Evolutionary conservation across 148 eudicot species (phyloP), one percentile per base, ranked within the genome.

Genomic region (Chenopodium suecicum): DNA sequence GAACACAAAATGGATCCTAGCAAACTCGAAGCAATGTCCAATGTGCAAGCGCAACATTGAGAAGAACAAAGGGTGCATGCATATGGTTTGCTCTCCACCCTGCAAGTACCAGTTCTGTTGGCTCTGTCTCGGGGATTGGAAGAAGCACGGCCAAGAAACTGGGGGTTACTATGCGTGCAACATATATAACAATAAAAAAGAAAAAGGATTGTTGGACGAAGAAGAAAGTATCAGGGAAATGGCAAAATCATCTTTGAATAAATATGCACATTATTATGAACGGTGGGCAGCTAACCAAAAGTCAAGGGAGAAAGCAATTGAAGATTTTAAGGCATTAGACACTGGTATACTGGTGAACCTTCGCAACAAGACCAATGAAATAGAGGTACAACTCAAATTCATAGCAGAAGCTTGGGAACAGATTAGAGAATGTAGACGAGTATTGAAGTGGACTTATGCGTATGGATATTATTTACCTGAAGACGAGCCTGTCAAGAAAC

Each of bases 61-160:
- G 87, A 92, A 92, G 83, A 90, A 90, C 74, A 89, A 87, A 19
- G 93, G 95, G 46, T 92, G 95, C 73, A 92, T 92, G 96, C 96
- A 92, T 67, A 92, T 92, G 84, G 86, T 88, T 2, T 92, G 95
- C 78, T 82, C 85, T 1, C 86, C 91, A 7, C 96, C 93, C 11
- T 92, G 96, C 83, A 87, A 78, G 54, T 89, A 76, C 83, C 88
- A 92, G 46, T 92, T 92, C 77, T 92, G 95, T 81, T 92, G 93
- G 92, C 78, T 91, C 17, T 91, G 94, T 76, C 90, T 91, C 32
- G 91, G 92, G 62, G 82, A 84, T 67, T 91, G 94, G 94, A 44
- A 79, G 0, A 83, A 86, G 9, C 94, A 91, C 75, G 86, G 88
- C 29, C 75, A 79, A 50, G 80, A 64, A n/a, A 84, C 89, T 6